Evolutionary conservation across 352 stramenopile species (phyloP), one percentile per base, ranked within the genome.

Genomic region (Hyaloperonospora brassicae): DNA sequence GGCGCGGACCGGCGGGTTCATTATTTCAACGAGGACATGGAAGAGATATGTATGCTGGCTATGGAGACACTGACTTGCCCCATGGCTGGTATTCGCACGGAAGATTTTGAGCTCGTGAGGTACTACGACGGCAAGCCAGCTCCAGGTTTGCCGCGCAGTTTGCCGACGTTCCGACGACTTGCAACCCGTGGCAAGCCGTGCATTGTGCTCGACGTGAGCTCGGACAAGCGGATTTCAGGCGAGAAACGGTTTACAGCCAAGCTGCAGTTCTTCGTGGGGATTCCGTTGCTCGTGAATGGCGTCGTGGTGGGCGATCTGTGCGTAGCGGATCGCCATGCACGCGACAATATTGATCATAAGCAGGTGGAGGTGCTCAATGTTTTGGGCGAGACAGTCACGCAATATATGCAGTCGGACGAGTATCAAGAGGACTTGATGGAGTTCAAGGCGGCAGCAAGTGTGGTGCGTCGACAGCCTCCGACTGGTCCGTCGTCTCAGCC

Each of bases 11-110:
- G 76, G 43, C 83, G 83, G 9, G 87, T 88, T 25, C 70, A 84
- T 59, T 94, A 87, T 59, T 89, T 94, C 61, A 94, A 94, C 57
- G 82, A 89, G 39, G 84, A 94, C 50, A 87, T 94, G 58, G 81
- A 88, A 30, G 82, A 94, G 61, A 92, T 94, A 45, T 94, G 84
- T 45, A 76, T 89, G 71, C 62, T 92, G 21, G 84, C 84, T 1
- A 94, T 94, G 84, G 74, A 94, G 60, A 91, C 77, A 47, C 66
- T 94, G 17, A 66, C 84, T 27, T 94, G 84, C 35, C 79, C 84
- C 7, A 92, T 94, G 80, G 84, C 82, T 4, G 84, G 84, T 21
- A 93, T 94, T 46, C 84, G 84, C 46, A 94, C 82, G 0, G 83
- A 89, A 55, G 75, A 93, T 55, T 92, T 94, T 52, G 82, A 94